A percentile compares a stretch with the other conserved stretches of the same genome.
phyloP scores from a whole-genome alignment of 108 stramenopile species.

The Mediolabrus comicus region DNA sequence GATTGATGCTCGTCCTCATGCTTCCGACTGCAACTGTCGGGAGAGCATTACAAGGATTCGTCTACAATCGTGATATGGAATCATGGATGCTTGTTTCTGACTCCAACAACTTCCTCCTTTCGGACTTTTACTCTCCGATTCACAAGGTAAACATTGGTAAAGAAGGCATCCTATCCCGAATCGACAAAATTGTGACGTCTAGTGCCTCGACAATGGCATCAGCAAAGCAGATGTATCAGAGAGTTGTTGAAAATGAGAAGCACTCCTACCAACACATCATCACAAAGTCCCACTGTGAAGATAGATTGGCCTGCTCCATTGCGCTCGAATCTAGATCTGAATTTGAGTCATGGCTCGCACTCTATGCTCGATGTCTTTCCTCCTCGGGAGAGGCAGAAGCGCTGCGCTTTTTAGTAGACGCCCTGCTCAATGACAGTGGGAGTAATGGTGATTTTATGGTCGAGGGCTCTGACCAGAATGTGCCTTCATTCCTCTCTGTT shows the following conservation, averaged over 20 bases:
- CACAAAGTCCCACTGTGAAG: slow-evolving; percentile 84
- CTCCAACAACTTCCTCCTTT: slow-evolving; percentile 72
- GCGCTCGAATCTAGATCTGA: slow-evolving; percentile 65
- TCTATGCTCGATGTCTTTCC: slow-evolving; percentile 52
- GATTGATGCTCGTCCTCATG: slow-evolving; percentile 63
- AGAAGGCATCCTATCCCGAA: slow-evolving; percentile 53
- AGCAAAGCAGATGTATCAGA: slow-evolving; percentile 40
- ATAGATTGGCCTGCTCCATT: slow-evolving; percentile 83
- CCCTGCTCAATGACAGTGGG: slow-evolving; percentile 41
- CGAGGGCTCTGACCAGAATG: neutral
- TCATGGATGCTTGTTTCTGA: slow-evolving; percentile 83
- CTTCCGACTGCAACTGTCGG: slow-evolving; percentile 37
- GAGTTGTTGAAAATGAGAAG: slow-evolving; percentile 28
- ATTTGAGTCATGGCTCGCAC: slow-evolving; percentile 66
- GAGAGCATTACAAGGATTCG: slow-evolving; percentile 73
- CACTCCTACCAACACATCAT: slow-evolving; percentile 29
- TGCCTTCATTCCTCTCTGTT: slow-evolving; percentile 50
- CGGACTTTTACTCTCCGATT: slow-evolving; percentile 75
- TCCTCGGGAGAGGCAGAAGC: slow-evolving; percentile 48
- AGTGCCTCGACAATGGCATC: slow-evolving; percentile 45
- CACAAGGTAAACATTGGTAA: slow-evolving; percentile 2
- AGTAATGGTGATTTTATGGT: neutral
- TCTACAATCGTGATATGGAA: slow-evolving; percentile 67
- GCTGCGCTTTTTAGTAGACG: slow-evolving; percentile 69
- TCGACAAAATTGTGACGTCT: slow-evolving; percentile 64